These are phyloP conservation scores for Triticum aestivum DNA, from an alignment of 176 grass and related monocot genomes.

Conservation along the genomic window DNA sequence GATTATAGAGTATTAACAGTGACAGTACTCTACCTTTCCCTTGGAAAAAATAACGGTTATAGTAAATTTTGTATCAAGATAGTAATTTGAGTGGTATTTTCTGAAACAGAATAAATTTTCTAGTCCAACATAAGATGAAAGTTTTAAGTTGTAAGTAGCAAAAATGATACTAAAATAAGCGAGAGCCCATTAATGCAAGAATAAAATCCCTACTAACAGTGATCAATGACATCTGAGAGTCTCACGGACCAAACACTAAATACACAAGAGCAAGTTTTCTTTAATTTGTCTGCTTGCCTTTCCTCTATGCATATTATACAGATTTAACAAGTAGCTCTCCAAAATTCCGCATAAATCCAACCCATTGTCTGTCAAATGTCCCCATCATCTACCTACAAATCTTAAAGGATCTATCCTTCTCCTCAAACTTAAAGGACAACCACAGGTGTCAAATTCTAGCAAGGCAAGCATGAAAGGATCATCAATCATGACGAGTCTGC, in stretches of 20 bases:
- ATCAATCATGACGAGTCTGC: neutral
- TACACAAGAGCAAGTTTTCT: neutral
- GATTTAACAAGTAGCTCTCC: constrained; percentile 2
- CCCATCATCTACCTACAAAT: constrained; percentile 5
- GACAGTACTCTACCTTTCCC: neutral
- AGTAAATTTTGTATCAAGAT: neutral
- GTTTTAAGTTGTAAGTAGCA: neutral
- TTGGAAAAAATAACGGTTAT: neutral
- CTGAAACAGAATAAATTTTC: neutral
- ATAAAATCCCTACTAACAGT: neutral
- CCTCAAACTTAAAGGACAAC: constrained; percentile 2
- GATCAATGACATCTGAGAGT: neutral
- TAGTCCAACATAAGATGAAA: neutral
- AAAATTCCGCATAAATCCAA: neutral
- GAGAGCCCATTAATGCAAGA: neutral
- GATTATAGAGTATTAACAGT: neutral
- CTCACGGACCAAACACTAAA: neutral
- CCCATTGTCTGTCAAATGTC: constrained; percentile 8
- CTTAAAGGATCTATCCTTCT: constrained; percentile 20
- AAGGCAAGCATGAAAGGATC: constrained; percentile 13
- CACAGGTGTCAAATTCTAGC: neutral
- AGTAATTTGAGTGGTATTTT: neutral
- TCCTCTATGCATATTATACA: neutral
- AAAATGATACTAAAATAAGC: neutral
- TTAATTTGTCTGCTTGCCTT: neutral